Conservation (phyloP, 2,329 filamentous ascomycete genomes). For the Lecanicillium sp. region DNA sequence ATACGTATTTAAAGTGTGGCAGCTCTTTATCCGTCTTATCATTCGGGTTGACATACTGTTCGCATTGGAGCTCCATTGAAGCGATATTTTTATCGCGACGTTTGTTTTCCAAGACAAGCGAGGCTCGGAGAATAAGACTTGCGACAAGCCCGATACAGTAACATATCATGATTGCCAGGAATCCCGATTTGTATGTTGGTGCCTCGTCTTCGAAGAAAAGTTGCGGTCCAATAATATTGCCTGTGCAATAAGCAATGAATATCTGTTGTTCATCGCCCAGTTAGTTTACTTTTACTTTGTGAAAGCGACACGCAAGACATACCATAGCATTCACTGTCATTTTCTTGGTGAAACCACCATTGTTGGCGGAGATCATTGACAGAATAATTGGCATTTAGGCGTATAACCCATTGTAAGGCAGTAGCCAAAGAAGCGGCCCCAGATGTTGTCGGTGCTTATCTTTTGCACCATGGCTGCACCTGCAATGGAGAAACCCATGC, state of each 20-base stretch:
- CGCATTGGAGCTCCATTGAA: no score
- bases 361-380: constrained; percentile 47
- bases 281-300: background rate
- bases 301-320: constrained; percentile 16
- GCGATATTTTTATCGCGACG: constrained; percentile 42
- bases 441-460: background rate
- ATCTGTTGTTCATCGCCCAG: constrained; percentile 15
- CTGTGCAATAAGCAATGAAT: constrained; percentile 52
- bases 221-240: constrained; percentile 55
- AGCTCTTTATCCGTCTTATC: constrained; percentile 48
- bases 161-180: constrained; percentile 53
- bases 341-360: constrained; percentile 55
- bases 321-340: constrained; percentile 44
- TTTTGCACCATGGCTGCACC: constrained; percentile 17
- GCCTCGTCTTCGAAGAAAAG: constrained; percentile 50
- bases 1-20: constrained; percentile 42
- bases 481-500: constrained; percentile 11
- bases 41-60: constrained; percentile 10
- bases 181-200: constrained; percentile 54
- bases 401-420: constrained; percentile 2
- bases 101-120: constrained; percentile 43
- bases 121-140: constrained; percentile 37
- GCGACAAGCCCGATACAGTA: constrained; percentile 41
- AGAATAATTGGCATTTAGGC: constrained; percentile 31
- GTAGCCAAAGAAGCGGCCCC: constrained; percentile 4